Conservation (phyloP, 768 basidiomycete species). For the Multifurca ochricompacta region DNA sequence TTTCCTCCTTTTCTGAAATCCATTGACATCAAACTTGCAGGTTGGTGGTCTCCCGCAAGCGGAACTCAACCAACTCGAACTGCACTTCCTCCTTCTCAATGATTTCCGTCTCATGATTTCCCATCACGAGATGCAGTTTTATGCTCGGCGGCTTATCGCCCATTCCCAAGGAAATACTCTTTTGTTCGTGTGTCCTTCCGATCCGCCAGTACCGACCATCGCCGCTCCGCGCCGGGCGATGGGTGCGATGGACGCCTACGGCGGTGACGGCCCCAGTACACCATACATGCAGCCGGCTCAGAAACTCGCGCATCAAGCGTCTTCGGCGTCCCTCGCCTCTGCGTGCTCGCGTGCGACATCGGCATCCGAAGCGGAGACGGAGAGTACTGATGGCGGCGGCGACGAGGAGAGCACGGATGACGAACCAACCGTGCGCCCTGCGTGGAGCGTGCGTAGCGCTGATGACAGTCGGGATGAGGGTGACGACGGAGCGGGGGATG, state of each 20-base stretch:
- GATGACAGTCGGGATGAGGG: conserved; percentile 12
- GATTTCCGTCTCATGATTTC: conserved; percentile 89
- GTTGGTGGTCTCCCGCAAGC: conserved; percentile 91
- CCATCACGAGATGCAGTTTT: conserved; percentile 86
- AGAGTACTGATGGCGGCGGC: conserved; percentile 26
- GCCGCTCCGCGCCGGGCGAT: conserved; percentile 32
- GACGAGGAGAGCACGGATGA: conserved; percentile 60
- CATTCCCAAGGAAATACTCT: conserved; percentile 42
- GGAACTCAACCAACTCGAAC: conserved; percentile 93
- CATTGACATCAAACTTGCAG: conserved; percentile 32
- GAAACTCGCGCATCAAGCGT: conserved; percentile 14
- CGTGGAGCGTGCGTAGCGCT: conserved; percentile 12
- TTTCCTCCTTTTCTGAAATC: conserved; percentile 6
- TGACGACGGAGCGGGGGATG: conserved; percentile 6
- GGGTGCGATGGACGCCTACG: conserved; percentile 40
- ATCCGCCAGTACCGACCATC: conserved; percentile 11
- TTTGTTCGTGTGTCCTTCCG: not conserved
- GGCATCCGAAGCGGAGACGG: conserved; percentile 32
- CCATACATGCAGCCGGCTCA: conserved; percentile 14
- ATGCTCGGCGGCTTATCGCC: conserved; percentile 81
- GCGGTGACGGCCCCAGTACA: conserved; percentile 19
- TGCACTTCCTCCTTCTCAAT: conserved; percentile 94
- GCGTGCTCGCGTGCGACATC: conserved; percentile 26
- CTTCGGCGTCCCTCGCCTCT: conserved; percentile 23
- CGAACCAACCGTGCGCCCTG: conserved; percentile 70